Conservation (phyloP, 495 filamentous ascomycete genomes). For the Xylaria bambusicola region DNA sequence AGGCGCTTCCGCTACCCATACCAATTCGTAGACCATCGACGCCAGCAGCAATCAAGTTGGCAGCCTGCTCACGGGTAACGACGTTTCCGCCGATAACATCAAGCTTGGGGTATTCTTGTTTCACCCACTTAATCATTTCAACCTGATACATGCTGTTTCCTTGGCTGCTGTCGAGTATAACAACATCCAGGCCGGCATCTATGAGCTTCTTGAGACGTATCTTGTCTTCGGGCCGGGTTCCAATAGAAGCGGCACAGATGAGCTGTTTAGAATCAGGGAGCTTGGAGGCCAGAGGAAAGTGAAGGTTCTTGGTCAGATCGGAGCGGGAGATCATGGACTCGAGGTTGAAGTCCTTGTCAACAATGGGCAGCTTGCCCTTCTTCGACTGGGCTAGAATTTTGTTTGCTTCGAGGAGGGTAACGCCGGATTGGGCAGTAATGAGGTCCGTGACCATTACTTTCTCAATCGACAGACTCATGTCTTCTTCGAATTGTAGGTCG, state of each 20-base stretch:
- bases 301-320: slow-evolving; percentile 97
- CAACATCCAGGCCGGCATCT: slow-evolving; percentile 94
- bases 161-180: slow-evolving; percentile 92
- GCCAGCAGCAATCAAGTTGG: slow-evolving; percentile 86
- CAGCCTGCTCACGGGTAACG: slow-evolving; percentile 93
- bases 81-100: slow-evolving; percentile 99
- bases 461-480: slow-evolving; percentile 71
- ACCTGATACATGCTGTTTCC: slow-evolving; percentile 97
- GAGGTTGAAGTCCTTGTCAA: slow-evolving; percentile 83
- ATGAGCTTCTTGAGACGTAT: slow-evolving; percentile 80
- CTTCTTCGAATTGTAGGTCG: slow-evolving; percentile 92
- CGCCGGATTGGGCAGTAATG: slow-evolving; percentile 84
- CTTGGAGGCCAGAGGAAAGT: slow-evolving; percentile 97
- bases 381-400: slow-evolving; percentile 90
- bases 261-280: slow-evolving; percentile 97
- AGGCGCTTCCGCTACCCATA: slow-evolving; percentile 97
- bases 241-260: slow-evolving; percentile 91
- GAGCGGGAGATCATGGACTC: slow-evolving; percentile 94
- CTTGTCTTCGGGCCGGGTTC: slow-evolving; percentile 92
- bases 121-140: slow-evolving; percentile 95
- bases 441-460: slow-evolving; percentile 95
- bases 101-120: slow-evolving; percentile 76
- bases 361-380: slow-evolving; percentile 98
- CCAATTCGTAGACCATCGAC: slow-evolving; percentile 97
- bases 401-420: slow-evolving; percentile 86